phyloP scores from a whole-genome alignment of 768 basidiomycete genomes.

The Goffeauzyma gilvescens region DNA sequence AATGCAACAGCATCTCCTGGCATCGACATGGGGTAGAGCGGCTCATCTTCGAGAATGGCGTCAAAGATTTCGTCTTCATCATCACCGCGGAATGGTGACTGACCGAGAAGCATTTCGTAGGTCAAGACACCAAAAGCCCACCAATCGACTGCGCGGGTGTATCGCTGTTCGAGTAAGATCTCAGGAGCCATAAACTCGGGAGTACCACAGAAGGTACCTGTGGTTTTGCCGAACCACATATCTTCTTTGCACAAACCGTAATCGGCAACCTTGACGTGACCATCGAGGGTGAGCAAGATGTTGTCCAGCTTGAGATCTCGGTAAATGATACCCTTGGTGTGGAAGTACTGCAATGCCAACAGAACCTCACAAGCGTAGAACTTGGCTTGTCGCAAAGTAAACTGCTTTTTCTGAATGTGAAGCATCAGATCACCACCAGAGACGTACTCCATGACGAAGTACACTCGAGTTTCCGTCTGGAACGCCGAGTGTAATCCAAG shows the following conservation, averaged over 20 bases:
- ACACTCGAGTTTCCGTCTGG: conserved; percentile 96
- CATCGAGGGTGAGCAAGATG: conserved; percentile 85
- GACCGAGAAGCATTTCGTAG: conserved; percentile 96
- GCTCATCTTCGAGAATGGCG: conserved; percentile 95
- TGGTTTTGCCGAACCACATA: conserved; percentile 91
- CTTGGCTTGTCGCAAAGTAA: conserved; percentile 94
- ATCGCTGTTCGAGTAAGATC: conserved; percentile 98
- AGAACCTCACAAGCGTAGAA: conserved; percentile 96
- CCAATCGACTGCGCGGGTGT: conserved; percentile 97
- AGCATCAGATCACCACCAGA: conserved; percentile 98
- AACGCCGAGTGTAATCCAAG: conserved; percentile 95
- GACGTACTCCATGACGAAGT: conserved; percentile 99
- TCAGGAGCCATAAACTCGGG: conserved; percentile 99
- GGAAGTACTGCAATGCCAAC: conserved; percentile 92
- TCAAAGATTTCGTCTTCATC: conserved; percentile 99
- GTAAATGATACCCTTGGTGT: conserved; percentile 95
- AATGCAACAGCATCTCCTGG: conserved; percentile 90
- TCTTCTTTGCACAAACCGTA: conserved; percentile 99
- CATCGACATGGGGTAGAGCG: conserved; percentile 97
- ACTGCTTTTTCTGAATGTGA: conserved; percentile 97
- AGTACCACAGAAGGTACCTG: conserved; percentile 96
- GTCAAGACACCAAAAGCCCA: conserved; percentile 98
- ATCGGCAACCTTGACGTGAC: conserved; percentile 96
- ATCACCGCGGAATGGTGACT: conserved; percentile 97
- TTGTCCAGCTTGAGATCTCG: conserved; percentile 97